A percentile compares a stretch with the other conserved stretches of the same genome.
Evolutionary conservation across 495 filamentous ascomycete species (phyloP).

Genomic region (Talaromyces trachyspermus): DNA sequence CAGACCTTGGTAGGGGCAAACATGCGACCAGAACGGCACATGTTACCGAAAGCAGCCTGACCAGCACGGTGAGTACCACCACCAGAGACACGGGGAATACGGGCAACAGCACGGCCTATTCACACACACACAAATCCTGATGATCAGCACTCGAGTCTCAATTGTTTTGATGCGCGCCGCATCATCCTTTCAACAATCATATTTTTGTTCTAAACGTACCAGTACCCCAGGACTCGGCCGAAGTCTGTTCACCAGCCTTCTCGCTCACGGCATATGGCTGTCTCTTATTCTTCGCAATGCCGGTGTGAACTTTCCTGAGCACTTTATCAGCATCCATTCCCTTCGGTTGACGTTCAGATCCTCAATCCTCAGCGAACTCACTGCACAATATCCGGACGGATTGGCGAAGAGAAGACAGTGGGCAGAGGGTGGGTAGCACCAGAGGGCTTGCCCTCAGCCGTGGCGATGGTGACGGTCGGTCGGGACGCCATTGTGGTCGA

Average conservation of each 20-base stretch:
- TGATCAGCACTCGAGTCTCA: too few relatives aligned
- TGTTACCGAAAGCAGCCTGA: slow-evolving; percentile 99
- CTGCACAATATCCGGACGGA: slow-evolving; percentile 98
- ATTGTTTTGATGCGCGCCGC: too few relatives aligned
- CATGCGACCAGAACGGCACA: slow-evolving; percentile 99
- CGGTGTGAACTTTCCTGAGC: slow-evolving; percentile 77
- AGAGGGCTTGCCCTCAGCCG: slow-evolving; percentile 83
- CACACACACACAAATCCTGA: not conserved
- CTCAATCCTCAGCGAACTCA: slow-evolving; percentile 31
- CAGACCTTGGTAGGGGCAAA: slow-evolving; percentile 99
- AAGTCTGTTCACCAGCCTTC: slow-evolving; percentile 99
- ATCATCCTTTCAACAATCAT: too few relatives aligned
- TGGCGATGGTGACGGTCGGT: slow-evolving; percentile 91
- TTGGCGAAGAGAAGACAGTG: slow-evolving; percentile 88
- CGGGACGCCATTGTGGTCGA: slow-evolving; percentile 76
- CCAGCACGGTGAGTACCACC: slow-evolving; percentile 99
- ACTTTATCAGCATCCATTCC: slow-evolving; percentile 33
- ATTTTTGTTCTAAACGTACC: slow-evolving; percentile 55
- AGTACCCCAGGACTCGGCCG: slow-evolving; percentile 99
- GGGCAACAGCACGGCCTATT: slow-evolving; percentile 94
- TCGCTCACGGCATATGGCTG: slow-evolving; percentile 99
- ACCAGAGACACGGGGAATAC: slow-evolving; percentile 99
- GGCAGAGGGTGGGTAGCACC: slow-evolving; percentile 83
- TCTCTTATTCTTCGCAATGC: slow-evolving; percentile 99
- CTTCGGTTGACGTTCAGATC: slow-evolving; percentile 3